Evolutionary conservation across 768 basidiomycete genomes (phyloP), one percentile per base, ranked within the genome.

Genomic region (Hortiboletus campestris): DNA sequence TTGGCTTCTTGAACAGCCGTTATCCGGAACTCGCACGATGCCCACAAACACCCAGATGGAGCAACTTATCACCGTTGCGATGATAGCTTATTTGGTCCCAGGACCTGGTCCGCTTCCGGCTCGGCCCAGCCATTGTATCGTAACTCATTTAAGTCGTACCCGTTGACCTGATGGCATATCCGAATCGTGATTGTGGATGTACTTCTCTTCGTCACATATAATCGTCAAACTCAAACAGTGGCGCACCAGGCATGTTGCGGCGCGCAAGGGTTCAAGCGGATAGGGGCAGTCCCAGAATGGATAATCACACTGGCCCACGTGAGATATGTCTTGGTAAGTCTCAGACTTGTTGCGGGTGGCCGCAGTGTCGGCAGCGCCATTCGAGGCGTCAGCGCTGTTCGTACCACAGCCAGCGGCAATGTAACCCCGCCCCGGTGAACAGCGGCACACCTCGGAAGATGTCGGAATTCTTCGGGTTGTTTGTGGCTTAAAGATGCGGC

Each of bases 401-500:
- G 1, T 34, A 17, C 8, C 49, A 56, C 36, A 31, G 59, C 53
- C 25, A 17, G 44, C 35, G 49, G 46, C 4, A 8, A 50, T 50
- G 19, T n/a, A 53, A 10, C 28, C 1, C 32, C 45, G 49, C 13
- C 16, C n/a, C 3, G 28, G 36, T 38, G n/a, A 22, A 17, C 3
- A 51, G 43, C 65, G 65, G 65, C 51, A 28, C 66, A 48, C 60
- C 20, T 48, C 65, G 65, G 65, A 63, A 7, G 49, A 17, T 8
- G 31, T 70, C 70, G 70, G 70, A 55, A 57, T 20, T 35, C 42
- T 48, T 60, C 70, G 70, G 70, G 55, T 20, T 8, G 8, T 31
- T 16, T 2, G 22, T 40, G 54, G 48, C 61, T 61, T 71, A 67
- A 71, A 71, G 57, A 38, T 25, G 50, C 50, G 16, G 28, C 28